Base-by-base conservation (phyloP, 2,329 filamentous ascomycete genomes). In the Calonectria fujianensis region DNA sequence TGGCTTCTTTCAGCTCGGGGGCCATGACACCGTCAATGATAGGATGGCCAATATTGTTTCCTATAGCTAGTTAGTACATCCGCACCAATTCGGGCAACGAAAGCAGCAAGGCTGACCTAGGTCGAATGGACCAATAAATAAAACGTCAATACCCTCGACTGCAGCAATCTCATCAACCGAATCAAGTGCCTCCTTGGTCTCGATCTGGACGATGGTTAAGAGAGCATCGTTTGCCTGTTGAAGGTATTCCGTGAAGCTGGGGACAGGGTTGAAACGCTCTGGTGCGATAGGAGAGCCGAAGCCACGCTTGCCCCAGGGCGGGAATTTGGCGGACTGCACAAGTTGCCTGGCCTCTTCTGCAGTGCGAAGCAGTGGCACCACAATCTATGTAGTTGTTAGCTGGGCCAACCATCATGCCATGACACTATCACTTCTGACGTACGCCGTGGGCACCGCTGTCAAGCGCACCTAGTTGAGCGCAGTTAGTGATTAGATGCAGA, bases 91-190 rank as follows among this genome's bases (percentile, higher is more conserved):
- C 10, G 13, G 8, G 16, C 32, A 32, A 9, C 18, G 9, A 10
- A 16, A n/a, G 18, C 10, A 0, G 29, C 7, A 29, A 24, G 8
- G 48, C 77, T 57, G 75, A 79, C 90, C 93, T 68, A 94, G 86
- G 79, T 94, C 92, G 80, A 93, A 93, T 2, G 92, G 92, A 0
- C 92, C 92, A 61, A 94, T 88, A 80, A 93, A 93, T 31, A 94
- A 84, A 6, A 92, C 88, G 75, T 94, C 92, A 29, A 94, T 86
- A 4, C 91, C 91, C 4, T 90, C 84, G 29, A 92, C 86, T 27
- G 89, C 86, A 52, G 91, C 91, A 82, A 94, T 94, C 63, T 89
- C 90, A 41, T 93, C 91, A 1, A 93, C 88, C 16, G 85, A 84
- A 1, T 91, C 89, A 18, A 94, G 85, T 0, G 92, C 92, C 81